Evolutionary conservation across 805 yeast genomes (phyloP).

Genomic region (Yarrowia phangngaensis): DNA sequence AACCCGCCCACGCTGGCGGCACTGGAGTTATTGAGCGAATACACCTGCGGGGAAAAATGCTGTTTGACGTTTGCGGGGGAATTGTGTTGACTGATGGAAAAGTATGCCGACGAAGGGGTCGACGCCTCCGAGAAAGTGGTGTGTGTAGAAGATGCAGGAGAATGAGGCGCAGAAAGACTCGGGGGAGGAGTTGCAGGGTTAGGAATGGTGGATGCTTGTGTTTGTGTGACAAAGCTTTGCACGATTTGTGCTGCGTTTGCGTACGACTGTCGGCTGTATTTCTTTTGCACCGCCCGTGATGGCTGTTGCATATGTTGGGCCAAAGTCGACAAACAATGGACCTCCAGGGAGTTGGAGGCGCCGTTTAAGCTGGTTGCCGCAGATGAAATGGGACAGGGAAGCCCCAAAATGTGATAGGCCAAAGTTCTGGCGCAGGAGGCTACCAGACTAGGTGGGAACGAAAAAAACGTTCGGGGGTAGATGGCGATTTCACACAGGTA

Average conservation of each 20-base stretch:
- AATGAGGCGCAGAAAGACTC: conserved; percentile 27
- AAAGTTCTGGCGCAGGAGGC: conserved; percentile 17
- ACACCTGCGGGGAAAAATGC: conserved; percentile 23
- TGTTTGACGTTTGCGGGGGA: conserved; percentile 18
- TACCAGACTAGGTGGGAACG: conserved; percentile 9
- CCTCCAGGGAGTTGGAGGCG: conserved; percentile 30
- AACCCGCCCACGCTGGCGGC: conserved; percentile 6
- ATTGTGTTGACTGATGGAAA: conserved; percentile 8
- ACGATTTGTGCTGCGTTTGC: conserved; percentile 39
- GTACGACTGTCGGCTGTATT: conserved; percentile 38
- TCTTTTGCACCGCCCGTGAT: conserved; percentile 41
- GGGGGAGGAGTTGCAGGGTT: conserved; percentile 34
- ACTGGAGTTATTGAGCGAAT: conserved; percentile 12
- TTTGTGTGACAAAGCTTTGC: conserved; percentile 36
- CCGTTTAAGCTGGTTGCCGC: conserved; percentile 1
- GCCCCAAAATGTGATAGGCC: conserved; percentile 32
- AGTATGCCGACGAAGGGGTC: conserved; percentile 25
- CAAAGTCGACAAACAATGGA: conserved; percentile 38
- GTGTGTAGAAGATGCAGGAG: conserved; percentile 21
- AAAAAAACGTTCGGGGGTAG: conserved; percentile 34
- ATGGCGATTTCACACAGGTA: conserved; percentile 42
- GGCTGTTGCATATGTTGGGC: conserved; percentile 40
- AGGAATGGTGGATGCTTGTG: conserved; percentile 29
- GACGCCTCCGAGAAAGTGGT: conserved; percentile 22
- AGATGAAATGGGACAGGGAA: conserved; percentile 29